A percentile compares a stretch with the other conserved stretches of the same genome.
These are phyloP conservation scores for Laetiporus sulphureus DNA, from an alignment of 1,284 basidiomycete genomes.

Conservation along the genomic window DNA sequence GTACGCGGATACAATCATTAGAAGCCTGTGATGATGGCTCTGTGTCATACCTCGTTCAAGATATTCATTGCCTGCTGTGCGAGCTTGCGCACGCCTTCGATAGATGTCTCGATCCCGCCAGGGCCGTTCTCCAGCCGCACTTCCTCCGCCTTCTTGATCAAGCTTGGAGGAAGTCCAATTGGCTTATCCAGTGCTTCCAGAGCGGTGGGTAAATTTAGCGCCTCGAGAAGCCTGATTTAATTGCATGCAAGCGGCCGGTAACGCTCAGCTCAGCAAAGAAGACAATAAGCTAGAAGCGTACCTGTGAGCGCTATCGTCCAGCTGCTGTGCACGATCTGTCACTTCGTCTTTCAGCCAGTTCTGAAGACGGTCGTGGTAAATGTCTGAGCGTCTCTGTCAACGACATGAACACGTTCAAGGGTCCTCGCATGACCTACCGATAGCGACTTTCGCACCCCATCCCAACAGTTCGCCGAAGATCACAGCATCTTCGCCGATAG, in stretches of 20 bases:
- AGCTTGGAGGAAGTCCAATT: constrained; percentile 82
- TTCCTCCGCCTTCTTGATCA: constrained; percentile 84
- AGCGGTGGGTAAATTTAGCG: constrained; percentile 77
- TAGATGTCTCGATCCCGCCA: constrained; percentile 60
- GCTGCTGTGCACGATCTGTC: constrained; percentile 51
- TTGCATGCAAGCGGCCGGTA: constrained; percentile 1
- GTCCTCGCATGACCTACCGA: constrained; percentile 56
- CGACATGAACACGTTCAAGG: no score
- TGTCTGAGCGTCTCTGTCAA: constrained; percentile 40
- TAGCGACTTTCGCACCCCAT: constrained; percentile 86
- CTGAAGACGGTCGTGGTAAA: constrained; percentile 83
- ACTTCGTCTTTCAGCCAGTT: constrained; percentile 71
- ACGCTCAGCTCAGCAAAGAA: not conserved
- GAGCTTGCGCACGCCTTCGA: constrained; percentile 70
- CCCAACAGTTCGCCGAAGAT: constrained; percentile 78
- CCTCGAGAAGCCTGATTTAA: constrained; percentile 53
- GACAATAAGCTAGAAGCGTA: constrained; percentile 32
- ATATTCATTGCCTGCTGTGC: constrained; percentile 56
- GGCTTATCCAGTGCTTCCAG: constrained; percentile 87
- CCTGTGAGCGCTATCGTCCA: constrained; percentile 63
- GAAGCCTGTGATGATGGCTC: not conserved
- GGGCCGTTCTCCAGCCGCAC: constrained; percentile 77
- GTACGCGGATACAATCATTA: not conserved
- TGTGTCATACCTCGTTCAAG: constrained; percentile 63
- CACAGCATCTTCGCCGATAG: constrained; percentile 41